phyloP scores from a whole-genome alignment of 2,329 filamentous ascomycete genomes.

The Bimuria novae-zelandiae region DNA sequence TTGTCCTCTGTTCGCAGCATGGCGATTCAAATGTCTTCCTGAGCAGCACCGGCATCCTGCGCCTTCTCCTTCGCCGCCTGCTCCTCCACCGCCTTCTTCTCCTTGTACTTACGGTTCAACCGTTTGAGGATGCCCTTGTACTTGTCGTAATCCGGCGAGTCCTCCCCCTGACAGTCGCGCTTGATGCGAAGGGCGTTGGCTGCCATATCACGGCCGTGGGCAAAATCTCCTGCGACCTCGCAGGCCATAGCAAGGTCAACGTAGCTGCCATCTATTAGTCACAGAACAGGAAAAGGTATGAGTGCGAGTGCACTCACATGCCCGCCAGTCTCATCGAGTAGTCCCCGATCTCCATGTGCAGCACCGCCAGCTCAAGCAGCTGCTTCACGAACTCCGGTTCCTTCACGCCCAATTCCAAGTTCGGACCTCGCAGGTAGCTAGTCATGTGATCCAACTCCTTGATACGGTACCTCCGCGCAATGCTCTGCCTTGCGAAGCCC shows the following conservation, averaged over 20 bases:
- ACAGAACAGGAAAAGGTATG: slow-evolving; percentile 4
- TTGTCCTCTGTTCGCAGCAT: not conserved
- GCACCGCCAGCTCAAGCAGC: slow-evolving; percentile 33
- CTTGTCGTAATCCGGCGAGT: slow-evolving; percentile 29
- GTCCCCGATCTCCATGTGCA: slow-evolving; percentile 34
- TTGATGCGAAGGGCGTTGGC: slow-evolving; percentile 35
- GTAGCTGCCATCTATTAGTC: slow-evolving; percentile 23
- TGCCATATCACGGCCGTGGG: slow-evolving; percentile 24
- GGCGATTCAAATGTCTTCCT: no score
- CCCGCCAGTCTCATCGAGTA: slow-evolving; percentile 29
- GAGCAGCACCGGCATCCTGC: no score
- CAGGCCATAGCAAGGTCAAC: slow-evolving; percentile 40
- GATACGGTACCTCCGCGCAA: slow-evolving; percentile 38
- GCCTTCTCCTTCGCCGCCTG: not conserved
- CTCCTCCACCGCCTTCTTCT: slow-evolving; percentile 9
- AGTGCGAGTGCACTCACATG: slow-evolving; percentile 25
- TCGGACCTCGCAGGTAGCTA: slow-evolving; percentile 16
- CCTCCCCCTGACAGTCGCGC: slow-evolving; percentile 32
- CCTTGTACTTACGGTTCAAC: slow-evolving; percentile 21
- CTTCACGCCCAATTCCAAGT: slow-evolving; percentile 19
- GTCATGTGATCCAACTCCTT: slow-evolving; percentile 41
- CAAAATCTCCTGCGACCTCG: slow-evolving; percentile 28
- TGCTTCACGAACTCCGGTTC: slow-evolving; percentile 22
- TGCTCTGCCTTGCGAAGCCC: slow-evolving; percentile 32
- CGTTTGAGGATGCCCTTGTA: slow-evolving; percentile 30